Evolutionary conservation across 1,139 yeast genomes (phyloP).

Genomic region (Pichia sp.): DNA sequence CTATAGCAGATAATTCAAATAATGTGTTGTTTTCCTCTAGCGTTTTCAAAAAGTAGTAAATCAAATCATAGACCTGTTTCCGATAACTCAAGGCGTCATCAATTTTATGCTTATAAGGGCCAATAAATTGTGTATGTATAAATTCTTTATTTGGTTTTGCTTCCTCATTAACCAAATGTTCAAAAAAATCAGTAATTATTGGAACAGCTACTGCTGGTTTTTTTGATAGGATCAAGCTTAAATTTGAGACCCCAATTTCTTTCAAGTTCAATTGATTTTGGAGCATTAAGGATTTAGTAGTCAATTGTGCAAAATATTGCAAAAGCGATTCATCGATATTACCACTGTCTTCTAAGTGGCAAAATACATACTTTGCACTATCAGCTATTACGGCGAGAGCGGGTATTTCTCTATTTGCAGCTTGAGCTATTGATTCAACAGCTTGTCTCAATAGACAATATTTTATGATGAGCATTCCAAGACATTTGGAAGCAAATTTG

Average conservation of each 20-base stretch:
- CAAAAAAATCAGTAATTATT: slow-evolving; percentile 43
- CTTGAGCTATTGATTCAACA: slow-evolving; percentile 10
- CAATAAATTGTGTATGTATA: slow-evolving; percentile 68
- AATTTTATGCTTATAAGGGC: slow-evolving; percentile 77
- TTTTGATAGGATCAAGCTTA: slow-evolving; percentile 56
- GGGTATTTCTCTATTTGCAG: neutral
- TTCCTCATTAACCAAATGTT: slow-evolving; percentile 44
- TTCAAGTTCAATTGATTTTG: slow-evolving; percentile 35
- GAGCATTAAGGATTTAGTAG: slow-evolving; percentile 19
- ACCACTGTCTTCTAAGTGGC: slow-evolving; percentile 10
- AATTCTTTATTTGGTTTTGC: slow-evolving; percentile 49
- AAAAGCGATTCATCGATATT: slow-evolving; percentile 10
- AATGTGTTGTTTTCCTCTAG: slow-evolving; percentile 26
- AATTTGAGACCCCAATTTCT: slow-evolving; percentile 52
- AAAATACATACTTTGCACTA: slow-evolving; percentile 24
- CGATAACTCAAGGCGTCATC: slow-evolving; percentile 76
- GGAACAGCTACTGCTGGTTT: slow-evolving; percentile 46
- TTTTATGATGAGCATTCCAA: slow-evolving; percentile 28
- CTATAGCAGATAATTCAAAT: slow-evolving; percentile 23
- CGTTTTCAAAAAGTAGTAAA: slow-evolving; percentile 44
- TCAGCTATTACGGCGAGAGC: slow-evolving; percentile 19
- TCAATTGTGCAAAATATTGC: slow-evolving; percentile 20
- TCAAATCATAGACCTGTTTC: slow-evolving; percentile 64
- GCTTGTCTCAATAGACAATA: slow-evolving; percentile 15
- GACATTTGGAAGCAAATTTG: slow-evolving; percentile 32